Percentiles rank a stretch among this genome's conserved stretches.
phyloP scores from a whole-genome alignment of 192 early-diverging fungal genomes.

The Backusella sp. region DNA sequence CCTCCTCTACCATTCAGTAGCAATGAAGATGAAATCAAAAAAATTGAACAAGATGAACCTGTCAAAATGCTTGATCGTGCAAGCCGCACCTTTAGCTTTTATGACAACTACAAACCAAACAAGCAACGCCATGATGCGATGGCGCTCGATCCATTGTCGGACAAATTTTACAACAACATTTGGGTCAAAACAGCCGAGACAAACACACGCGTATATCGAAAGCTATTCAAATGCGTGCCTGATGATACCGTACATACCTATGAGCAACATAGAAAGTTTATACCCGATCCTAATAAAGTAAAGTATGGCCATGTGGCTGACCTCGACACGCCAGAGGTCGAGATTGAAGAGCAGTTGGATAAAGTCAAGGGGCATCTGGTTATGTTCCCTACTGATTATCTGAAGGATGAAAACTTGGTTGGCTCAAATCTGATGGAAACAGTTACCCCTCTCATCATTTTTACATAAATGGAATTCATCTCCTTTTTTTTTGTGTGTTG shows the following conservation, averaged over 20 bases:
- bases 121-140: slow-evolving; percentile 27
- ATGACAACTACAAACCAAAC: slow-evolving; percentile 15
- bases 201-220: slow-evolving; percentile 67
- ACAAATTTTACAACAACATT: slow-evolving; percentile 56
- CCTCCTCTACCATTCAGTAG: neutral
- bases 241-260: slow-evolving; percentile 68
- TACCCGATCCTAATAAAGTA: slow-evolving; percentile 43
- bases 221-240: slow-evolving; percentile 79
- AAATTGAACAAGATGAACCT: slow-evolving; percentile 33
- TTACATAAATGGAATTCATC: slow-evolving; percentile 35
- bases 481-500: neutral
- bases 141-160: slow-evolving; percentile 68
- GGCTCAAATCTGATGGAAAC: slow-evolving; percentile 39
- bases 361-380: slow-evolving; percentile 49
- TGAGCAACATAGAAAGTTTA: slow-evolving; percentile 47
- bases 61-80: slow-evolving; percentile 34
- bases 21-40: slow-evolving; percentile 26
- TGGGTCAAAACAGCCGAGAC: slow-evolving; percentile 57
- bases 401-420: slow-evolving; percentile 47
- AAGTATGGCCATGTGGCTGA: slow-evolving; percentile 48
- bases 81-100: slow-evolving; percentile 16
- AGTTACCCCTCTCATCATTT: slow-evolving; percentile 52
- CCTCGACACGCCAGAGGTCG: slow-evolving; percentile 21
- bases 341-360: slow-evolving; percentile 36
- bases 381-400: slow-evolving; percentile 45